A percentile compares a stretch with the other conserved stretches of the same genome.
Evolutionary conservation across 2,329 filamentous ascomycete genomes (phyloP).

Genomic region (Claviceps digitariae): DNA sequence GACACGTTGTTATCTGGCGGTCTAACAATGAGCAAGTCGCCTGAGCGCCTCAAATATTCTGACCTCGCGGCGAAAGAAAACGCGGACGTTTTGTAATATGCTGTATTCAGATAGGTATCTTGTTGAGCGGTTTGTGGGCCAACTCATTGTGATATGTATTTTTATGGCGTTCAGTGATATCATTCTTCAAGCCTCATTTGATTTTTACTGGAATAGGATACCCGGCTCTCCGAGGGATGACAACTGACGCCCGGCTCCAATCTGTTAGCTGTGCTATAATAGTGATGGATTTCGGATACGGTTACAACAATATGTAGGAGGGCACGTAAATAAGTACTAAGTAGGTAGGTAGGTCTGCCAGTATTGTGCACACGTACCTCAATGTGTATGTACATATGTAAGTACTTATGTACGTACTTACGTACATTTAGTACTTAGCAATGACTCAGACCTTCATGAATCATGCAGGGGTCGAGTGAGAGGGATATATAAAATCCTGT

Average conservation of each 20-base stretch:
- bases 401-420: too few relatives aligned
- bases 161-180: not conserved
- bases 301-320: too few relatives aligned
- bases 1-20: constrained; percentile 15
- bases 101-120: not conserved
- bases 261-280: not conserved
- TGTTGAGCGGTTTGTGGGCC: not conserved
- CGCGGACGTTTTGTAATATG: not conserved
- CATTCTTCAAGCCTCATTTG: not conserved
- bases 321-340: too few relatives aligned
- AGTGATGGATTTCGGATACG: not conserved
- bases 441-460: too few relatives aligned
- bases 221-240: not conserved
- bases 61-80: not conserved
- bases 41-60: not conserved
- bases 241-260: not conserved
- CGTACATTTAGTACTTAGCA: too few relatives aligned
- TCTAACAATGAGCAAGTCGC: constrained; percentile 15
- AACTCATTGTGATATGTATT: not conserved
- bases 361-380: too few relatives aligned
- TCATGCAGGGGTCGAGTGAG: not conserved
- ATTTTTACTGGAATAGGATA: not conserved
- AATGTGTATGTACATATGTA: too few relatives aligned
- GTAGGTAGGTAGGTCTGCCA: too few relatives aligned
- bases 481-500: not conserved